Conservation (phyloP, 257 asterid genomes). For the Ehretia macrophylla region DNA sequence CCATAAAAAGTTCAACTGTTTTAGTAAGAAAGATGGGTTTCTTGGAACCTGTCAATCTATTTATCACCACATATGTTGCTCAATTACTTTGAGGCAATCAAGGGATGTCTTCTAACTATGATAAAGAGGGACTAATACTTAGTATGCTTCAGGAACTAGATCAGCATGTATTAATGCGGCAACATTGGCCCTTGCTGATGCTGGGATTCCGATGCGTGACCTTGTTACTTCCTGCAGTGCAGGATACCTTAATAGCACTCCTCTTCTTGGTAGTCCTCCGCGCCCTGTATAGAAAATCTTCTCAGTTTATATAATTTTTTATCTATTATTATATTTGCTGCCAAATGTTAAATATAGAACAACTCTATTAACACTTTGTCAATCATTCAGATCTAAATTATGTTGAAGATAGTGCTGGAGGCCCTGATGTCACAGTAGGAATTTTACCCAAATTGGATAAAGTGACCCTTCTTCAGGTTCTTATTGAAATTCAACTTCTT, state of each 20-base stretch:
- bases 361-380: background rate
- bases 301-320: too few species aligned
- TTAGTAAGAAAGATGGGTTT: background rate
- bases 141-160: slow-evolving; percentile 68
- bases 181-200: slow-evolving; percentile 93
- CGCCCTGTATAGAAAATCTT: too few species aligned
- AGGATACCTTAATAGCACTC: slow-evolving; percentile 78
- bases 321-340: too few species aligned
- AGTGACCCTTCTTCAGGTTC: slow-evolving; percentile 95
- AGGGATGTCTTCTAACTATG: background rate
- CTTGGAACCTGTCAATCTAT: background rate
- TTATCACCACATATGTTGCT: too few species aligned
- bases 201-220: slow-evolving; percentile 97
- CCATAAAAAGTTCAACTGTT: background rate
- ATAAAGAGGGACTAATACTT: background rate
- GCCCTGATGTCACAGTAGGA: slow-evolving; percentile 96
- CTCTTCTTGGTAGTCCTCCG: slow-evolving; percentile 68
- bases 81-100: too few species aligned
- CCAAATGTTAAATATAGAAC: background rate
- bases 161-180: slow-evolving; percentile 99
- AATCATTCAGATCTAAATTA: slow-evolving; percentile 70
- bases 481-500: background rate
- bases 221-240: slow-evolving; percentile 90
- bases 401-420: slow-evolving; percentile 96
- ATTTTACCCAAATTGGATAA: slow-evolving; percentile 81